phyloP scores from a whole-genome alignment of 768 basidiomycete species.

The Candolleomyces eurysporus region DNA sequence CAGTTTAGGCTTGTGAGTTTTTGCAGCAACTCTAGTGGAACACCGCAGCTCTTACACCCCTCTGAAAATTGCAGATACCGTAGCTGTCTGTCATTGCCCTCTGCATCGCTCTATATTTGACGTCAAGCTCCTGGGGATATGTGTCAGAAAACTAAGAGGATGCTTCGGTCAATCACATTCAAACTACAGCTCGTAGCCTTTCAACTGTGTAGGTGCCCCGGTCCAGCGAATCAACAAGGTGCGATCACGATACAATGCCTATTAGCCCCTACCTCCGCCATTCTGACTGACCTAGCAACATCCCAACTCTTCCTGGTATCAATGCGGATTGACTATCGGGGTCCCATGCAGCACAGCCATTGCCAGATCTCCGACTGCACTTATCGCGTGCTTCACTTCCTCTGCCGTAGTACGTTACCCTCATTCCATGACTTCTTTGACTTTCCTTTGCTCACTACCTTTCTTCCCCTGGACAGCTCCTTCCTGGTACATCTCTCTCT shows the following conservation, averaged over 20 bases:
- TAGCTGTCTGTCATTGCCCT: no score
- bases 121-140: slow-evolving; percentile 43
- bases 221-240: slow-evolving; percentile 48
- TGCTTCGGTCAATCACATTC: not conserved
- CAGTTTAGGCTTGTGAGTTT: slow-evolving; percentile 37
- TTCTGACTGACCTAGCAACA: not conserved
- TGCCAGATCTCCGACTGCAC: slow-evolving; percentile 39
- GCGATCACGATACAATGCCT: not conserved
- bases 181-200: slow-evolving; percentile 41
- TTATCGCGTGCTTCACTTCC: slow-evolving; percentile 38
- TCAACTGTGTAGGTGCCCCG: slow-evolving; percentile 55
- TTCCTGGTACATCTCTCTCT: slow-evolving; percentile 33
- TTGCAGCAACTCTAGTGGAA: not conserved
- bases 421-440: not conserved
- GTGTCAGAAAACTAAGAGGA: not conserved
- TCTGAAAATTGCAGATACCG: slow-evolving; percentile 47
- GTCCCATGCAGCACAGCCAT: slow-evolving; percentile 49
- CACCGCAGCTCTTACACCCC: not conserved
- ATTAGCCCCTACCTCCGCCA: no score
- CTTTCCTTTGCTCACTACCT: not conserved
- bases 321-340: slow-evolving; percentile 59
- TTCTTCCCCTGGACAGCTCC: slow-evolving; percentile 55
- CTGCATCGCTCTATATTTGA: slow-evolving; percentile 39
- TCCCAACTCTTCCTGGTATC: slow-evolving; percentile 53
- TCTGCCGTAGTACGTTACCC: slow-evolving; percentile 42